Conservation (phyloP, 805 yeast genomes). For the Phaffomyces antillensis region DNA sequence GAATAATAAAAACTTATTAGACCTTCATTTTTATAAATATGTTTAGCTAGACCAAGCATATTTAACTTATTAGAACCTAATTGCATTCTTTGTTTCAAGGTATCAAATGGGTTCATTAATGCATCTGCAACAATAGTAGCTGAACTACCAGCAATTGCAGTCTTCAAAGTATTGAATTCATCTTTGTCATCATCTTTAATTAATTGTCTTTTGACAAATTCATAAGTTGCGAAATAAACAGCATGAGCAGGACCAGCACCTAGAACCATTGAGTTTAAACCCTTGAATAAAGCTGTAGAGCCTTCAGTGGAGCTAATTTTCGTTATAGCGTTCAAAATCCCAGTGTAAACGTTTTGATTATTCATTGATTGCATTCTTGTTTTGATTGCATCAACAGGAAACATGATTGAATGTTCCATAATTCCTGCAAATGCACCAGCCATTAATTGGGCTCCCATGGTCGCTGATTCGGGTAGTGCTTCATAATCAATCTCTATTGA, state of each 20-base stretch:
- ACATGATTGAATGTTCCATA: slow-evolving; percentile 97
- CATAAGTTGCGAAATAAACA: slow-evolving; percentile 91
- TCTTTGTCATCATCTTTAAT: slow-evolving; percentile 27
- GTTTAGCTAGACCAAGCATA: slow-evolving; percentile 32
- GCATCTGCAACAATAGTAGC: slow-evolving; percentile 95
- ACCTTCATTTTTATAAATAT: slow-evolving; percentile 58
- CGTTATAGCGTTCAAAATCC: slow-evolving; percentile 61
- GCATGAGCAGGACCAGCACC: slow-evolving; percentile 99
- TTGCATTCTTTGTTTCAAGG: slow-evolving; percentile 94
- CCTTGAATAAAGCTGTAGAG: slow-evolving; percentile 83
- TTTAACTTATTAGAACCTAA: slow-evolving; percentile 23
- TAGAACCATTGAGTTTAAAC: slow-evolving; percentile 81
- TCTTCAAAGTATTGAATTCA: slow-evolving; percentile 66
- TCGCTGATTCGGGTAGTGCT: slow-evolving; percentile 80
- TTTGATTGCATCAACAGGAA: slow-evolving; percentile 92
- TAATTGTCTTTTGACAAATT: slow-evolving; percentile 44
- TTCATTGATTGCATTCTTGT: slow-evolving; percentile 72
- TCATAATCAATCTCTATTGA: slow-evolving; percentile 72
- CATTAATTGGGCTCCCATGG: slow-evolving; percentile 69
- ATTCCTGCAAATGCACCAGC: slow-evolving; percentile 99
- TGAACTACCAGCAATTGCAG: slow-evolving; percentile 81
- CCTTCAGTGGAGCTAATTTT: slow-evolving; percentile 85
- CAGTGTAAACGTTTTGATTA: slow-evolving; percentile 21
- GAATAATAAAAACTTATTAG: slow-evolving; percentile 80
- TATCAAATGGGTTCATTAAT: slow-evolving; percentile 95